phyloP scores from a whole-genome alignment of 1,284 basidiomycete genomes.

The Naganishia liquefaciens region DNA sequence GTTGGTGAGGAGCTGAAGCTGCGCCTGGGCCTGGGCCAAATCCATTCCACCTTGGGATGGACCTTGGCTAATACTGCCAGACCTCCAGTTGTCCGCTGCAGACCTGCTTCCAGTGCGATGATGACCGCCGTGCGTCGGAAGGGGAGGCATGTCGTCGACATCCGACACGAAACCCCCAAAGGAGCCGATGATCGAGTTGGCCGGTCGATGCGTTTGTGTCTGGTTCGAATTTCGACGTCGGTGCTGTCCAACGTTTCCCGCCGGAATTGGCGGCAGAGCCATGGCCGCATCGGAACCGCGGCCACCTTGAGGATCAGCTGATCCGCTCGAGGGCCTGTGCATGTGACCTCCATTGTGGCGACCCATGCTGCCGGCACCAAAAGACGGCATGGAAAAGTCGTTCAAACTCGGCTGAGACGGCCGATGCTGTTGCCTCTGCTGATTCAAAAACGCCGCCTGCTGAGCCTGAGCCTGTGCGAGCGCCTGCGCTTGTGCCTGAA shows the following conservation, averaged over 20 bases:
- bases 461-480: constrained; percentile 26
- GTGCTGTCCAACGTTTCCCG: constrained; percentile 57
- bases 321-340: constrained; percentile 22
- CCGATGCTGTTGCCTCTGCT: constrained; percentile 20
- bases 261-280: constrained; percentile 29
- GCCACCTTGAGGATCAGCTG: constrained; percentile 12
- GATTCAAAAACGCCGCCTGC: constrained; percentile 11
- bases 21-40: constrained; percentile 84
- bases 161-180: constrained; percentile 39
- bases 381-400: constrained; percentile 32
- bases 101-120: constrained; percentile 66
- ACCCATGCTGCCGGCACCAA: background rate
- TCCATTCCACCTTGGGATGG: constrained; percentile 65
- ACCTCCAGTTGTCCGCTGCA: constrained; percentile 29
- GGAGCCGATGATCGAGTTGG: constrained; percentile 35
- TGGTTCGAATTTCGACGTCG: constrained; percentile 84
- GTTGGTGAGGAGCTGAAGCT: constrained; percentile 92
- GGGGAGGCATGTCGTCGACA: constrained; percentile 45
- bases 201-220: constrained; percentile 31
- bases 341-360: constrained; percentile 7
- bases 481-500: constrained; percentile 28
- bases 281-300: constrained; percentile 30
- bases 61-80: constrained; percentile 44
- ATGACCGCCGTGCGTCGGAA: constrained; percentile 61
- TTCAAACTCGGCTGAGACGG: constrained; percentile 27